A percentile compares a stretch with the other conserved stretches of the same genome.
These are phyloP conservation scores for Colletotrichum destructivum DNA, from an alignment of 2,329 filamentous ascomycete species.

Conservation along the genomic window DNA sequence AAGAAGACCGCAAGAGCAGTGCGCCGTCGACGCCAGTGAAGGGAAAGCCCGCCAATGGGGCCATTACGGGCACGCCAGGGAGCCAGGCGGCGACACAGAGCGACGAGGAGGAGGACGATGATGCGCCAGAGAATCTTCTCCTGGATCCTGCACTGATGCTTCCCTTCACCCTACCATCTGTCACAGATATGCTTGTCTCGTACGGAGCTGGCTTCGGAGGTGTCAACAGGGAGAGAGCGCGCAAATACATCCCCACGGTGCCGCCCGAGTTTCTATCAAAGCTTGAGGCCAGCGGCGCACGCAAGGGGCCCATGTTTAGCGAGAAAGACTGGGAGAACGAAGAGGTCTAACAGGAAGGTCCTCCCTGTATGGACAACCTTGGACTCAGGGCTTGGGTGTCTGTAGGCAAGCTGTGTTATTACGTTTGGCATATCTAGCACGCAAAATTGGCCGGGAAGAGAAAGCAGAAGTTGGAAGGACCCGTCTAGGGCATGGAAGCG, in stretches of 20 bases:
- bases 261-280: conserved; percentile 94
- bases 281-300: conserved; percentile 75
- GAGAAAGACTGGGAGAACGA: conserved; percentile 79
- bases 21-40: conserved; percentile 62
- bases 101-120: conserved; percentile 72
- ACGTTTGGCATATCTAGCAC: neutral
- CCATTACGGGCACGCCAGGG: conserved; percentile 59
- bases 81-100: conserved; percentile 59
- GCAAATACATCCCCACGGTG: conserved; percentile 96
- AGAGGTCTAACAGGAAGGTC: conserved; percentile 60
- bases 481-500: neutral
- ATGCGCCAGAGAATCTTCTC: conserved; percentile 81
- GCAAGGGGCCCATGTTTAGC: conserved; percentile 70
- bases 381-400: neutral
- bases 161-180: conserved; percentile 94
- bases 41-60: conserved; percentile 56
- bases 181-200: conserved; percentile 96
- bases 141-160: conserved; percentile 93
- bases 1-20: conserved; percentile 67
- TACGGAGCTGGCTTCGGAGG: conserved; percentile 97
- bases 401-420: neutral
- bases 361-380: neutral
- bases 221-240: conserved; percentile 89
- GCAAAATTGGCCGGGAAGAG: neutral
- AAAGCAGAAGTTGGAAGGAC: conserved; percentile 1